phyloP scores from a whole-genome alignment of 148 eudicot species.

The Diospyros kaki region DNA sequence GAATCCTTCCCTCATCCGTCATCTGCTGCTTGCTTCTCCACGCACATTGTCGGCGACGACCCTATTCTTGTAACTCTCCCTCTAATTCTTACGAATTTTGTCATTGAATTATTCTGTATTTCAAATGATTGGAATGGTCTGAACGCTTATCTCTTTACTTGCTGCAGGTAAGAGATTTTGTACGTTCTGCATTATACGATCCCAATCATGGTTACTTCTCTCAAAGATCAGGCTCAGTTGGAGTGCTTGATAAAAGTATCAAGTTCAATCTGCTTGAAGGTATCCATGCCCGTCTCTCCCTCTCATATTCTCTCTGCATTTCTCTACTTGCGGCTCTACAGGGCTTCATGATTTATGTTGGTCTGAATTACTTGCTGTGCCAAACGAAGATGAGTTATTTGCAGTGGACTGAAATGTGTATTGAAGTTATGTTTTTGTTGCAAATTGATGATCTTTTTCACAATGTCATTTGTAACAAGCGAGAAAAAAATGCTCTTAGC shows the following conservation, averaged over 20 bases:
- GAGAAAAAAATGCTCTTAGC: neutral
- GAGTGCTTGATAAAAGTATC: constrained; percentile 70
- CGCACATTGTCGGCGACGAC: constrained; percentile 37
- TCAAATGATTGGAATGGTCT: neutral
- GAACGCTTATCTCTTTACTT: neutral
- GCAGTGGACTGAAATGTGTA: neutral
- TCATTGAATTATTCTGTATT: neutral
- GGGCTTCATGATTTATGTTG: neutral
- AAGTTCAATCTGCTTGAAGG: constrained; percentile 84
- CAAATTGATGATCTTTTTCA: neutral
- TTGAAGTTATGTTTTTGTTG: neutral
- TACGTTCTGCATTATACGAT: constrained; percentile 79
- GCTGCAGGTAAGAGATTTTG: constrained; percentile 79
- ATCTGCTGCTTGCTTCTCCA: constrained; percentile 37
- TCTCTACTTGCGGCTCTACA: neutral
- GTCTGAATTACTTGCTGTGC: neutral
- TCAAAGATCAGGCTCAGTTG: constrained; percentile 74
- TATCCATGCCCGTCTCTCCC: constrained; percentile 5
- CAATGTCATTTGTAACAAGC: neutral
- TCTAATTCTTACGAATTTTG: neutral
- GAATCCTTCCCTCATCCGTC: neutral
- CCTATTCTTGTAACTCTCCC: constrained; percentile 45
- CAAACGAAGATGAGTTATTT: neutral
- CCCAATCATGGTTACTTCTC: constrained; percentile 79
- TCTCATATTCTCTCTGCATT: neutral